Evolutionary conservation across 768 basidiomycete genomes (phyloP), one percentile per base, ranked within the genome.

Genomic region (Heimioporus sp.): DNA sequence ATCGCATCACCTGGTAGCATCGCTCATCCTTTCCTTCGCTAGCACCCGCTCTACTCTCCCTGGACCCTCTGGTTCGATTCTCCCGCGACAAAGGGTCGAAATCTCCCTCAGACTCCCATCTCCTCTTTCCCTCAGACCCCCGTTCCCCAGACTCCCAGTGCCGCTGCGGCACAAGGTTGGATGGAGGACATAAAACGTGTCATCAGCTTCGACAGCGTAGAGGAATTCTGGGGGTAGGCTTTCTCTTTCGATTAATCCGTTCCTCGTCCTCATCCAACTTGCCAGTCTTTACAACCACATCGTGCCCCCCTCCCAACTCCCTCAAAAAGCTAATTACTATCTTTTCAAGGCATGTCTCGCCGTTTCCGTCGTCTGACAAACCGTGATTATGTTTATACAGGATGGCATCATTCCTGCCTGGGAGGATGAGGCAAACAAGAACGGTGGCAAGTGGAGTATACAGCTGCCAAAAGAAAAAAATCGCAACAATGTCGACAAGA

Each of bases 31-130:
- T 36, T 3, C 40, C 34, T 41, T 46, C 28, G 42, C 34, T 60
- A 97, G 94, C 94, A 98, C 66, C 94, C 94, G 12, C 82, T 98
- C 40, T 96, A 84, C 71, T 93, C 94, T 28, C 78, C 89, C 10
- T 97, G 95, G 95, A 98, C 94, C 8, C 84, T 99, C 28, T 98
- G 93, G 93, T 99, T 98, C 68, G 96, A 98, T 68, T 96, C 95
- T 34, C 92, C 92, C 0, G 80, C 84, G 40, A 92, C 91, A 31
- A 98, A 98, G 72, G 86, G 86, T 50, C 85, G 93, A 48, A 91
- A 91, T 72, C 76, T 92, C 43, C 90, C 90, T 19, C 90, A 91
- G 72, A 92, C 90, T 19, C 89, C 89, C 50, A 69, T 86, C 40
- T 79, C 88, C 54, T 85, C 88, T 38, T 84, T 89, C 57, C 87